A percentile compares a stretch with the other conserved stretches of the same genome.
Evolutionary conservation across 768 basidiomycete genomes (phyloP).

Genomic region (Xerocomellus amylosporus): DNA sequence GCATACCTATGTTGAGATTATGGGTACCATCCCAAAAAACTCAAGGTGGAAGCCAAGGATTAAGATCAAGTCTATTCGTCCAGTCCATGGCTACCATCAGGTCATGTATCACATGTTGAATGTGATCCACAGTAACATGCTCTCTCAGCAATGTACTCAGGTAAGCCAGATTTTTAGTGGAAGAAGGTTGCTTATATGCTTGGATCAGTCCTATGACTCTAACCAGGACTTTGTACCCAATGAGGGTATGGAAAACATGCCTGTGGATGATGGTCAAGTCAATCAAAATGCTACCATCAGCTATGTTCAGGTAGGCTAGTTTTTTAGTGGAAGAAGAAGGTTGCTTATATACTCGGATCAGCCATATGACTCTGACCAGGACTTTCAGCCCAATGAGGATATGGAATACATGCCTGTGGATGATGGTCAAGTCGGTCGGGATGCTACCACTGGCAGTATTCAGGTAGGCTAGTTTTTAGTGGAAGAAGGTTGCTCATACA

Average conservation of each 20-base stretch:
- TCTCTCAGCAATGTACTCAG: background rate
- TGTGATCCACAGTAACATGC: constrained; percentile 17
- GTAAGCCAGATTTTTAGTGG: no score
- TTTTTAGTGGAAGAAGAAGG: background rate
- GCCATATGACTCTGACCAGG: no score
- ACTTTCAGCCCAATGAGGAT: no score
- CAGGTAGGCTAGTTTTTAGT: constrained; percentile 7
- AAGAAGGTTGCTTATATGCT: no score
- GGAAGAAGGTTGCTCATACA: background rate
- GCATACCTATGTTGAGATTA: constrained; percentile 19
- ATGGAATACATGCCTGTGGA: no score
- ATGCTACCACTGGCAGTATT: background rate
- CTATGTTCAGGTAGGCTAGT: constrained; percentile 4
- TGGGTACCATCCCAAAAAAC: background rate
- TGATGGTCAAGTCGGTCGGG: no score
- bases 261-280: no score
- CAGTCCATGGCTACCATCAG: constrained; percentile 21
- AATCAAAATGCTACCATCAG: no score
- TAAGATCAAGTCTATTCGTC: constrained; percentile 13
- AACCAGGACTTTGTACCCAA: no score
- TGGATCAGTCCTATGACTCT: no score
- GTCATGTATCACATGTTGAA: constrained; percentile 27
- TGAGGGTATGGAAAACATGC: no score
- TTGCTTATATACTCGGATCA: background rate
- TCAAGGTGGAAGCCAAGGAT: background rate